Base-by-base conservation (phyloP, 805 yeast species). In the Candida broadrunensis region DNA sequence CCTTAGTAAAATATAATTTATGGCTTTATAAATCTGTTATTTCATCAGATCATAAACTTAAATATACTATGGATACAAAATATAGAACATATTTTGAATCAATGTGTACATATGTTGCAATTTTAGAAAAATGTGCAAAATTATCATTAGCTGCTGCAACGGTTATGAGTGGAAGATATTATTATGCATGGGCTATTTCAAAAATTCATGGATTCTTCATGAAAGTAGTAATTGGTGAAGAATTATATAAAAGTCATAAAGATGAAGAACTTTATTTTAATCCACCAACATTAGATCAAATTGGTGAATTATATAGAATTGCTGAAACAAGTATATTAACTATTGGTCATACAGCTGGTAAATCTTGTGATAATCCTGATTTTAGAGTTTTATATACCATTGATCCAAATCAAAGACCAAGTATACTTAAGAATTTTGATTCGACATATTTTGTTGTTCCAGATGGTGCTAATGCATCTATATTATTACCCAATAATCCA, bases 121-220 rank as follows among this genome's bases (percentile, higher is more conserved):
- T 38, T n/a, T 26, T 49, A 20, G 39, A 37, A 20, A 46, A 45
- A 37, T 38, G 46, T 26, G 32, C 38, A 13, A 37, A 44, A 16
- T 33, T 44, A 2, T 44, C 3, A 54, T 58, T 12, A 23, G 45
- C 27, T n/a, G 50, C 43, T 13, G 55, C 12, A 47, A 58, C 5
- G 44, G 63, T 26, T 67, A 59, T 84, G 26, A 77, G 86, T 16
- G 67, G 63, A 17, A 70, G 79, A 46, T 83, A 81, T 53, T 80
- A 79, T 42, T 81, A 81, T 54, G 85, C 88, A 2, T 80, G 83
- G 80, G 74, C 84, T 55, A 72, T 83, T 54, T 67, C 77, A 33
- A 82, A 81, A 49, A 82, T 84, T 1, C 76, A 75, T 36, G 58
- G 55, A 4, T 70, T 65, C 34, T 51, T 79, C 20, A 48, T 72